Conservation (phyloP, 106 monocot genomes). For the Alisma plantagoaquatica region DNA sequence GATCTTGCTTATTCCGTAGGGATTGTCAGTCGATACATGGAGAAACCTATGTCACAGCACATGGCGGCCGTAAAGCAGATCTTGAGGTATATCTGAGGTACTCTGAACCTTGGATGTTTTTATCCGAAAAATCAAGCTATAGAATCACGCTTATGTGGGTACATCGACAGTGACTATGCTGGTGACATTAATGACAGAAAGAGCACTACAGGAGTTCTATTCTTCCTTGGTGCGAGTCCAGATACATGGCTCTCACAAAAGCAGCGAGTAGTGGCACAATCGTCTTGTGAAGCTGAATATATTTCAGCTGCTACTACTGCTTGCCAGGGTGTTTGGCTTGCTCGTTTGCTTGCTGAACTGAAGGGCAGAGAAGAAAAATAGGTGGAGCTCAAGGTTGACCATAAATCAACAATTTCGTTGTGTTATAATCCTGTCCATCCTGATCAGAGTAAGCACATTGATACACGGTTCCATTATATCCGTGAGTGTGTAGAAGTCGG, state of each 20-base stretch:
- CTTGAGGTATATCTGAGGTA: slow-evolving; percentile 3
- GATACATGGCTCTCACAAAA: slow-evolving; percentile 6
- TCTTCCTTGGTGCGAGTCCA: slow-evolving; percentile 2
- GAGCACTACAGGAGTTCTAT: slow-evolving; percentile 3
- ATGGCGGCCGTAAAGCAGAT: slow-evolving; percentile 3
- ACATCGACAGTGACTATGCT: slow-evolving; percentile 6
- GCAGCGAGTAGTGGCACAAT: background rate
- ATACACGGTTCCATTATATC: slow-evolving; percentile 6
- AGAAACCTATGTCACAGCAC: slow-evolving; percentile 2
- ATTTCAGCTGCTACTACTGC: background rate
- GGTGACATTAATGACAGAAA: slow-evolving; percentile 9
- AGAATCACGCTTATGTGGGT: background rate
- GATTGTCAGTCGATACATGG: slow-evolving; percentile 5
- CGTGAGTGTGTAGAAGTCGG: slow-evolving; percentile 6
- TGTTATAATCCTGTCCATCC: slow-evolving; percentile 4
- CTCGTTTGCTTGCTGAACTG: slow-evolving; percentile 1
- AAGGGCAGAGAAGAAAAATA: background rate
- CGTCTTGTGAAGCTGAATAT: slow-evolving; percentile 11
- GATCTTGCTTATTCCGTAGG: slow-evolving; percentile 6
- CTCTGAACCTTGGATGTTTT: background rate
- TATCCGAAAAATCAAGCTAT: background rate
- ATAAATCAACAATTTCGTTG: background rate
- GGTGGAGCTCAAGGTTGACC: background rate
- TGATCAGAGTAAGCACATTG: slow-evolving; percentile 9
- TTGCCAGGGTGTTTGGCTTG: slow-evolving; percentile 10